Percentiles rank a stretch among this genome's conserved stretches.
Evolutionary conservation across 1,284 basidiomycete genomes (phyloP).

Genomic region (Mrakiaceae sp.): DNA sequence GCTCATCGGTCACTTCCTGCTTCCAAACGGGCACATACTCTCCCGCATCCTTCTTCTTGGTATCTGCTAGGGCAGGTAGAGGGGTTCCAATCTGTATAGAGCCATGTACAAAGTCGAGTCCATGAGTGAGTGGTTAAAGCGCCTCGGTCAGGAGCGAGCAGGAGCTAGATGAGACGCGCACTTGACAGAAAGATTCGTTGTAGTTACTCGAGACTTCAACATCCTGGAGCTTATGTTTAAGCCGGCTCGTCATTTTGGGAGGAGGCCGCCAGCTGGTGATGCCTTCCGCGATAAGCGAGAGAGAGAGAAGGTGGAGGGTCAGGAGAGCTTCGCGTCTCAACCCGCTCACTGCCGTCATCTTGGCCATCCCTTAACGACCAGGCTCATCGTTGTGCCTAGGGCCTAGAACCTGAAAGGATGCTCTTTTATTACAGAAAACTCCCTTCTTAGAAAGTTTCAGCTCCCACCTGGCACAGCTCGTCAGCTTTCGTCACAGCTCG

Average conservation of each 20-base stretch:
- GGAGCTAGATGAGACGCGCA: constrained; percentile 27
- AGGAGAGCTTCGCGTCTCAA: no score
- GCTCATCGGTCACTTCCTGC: constrained; percentile 92
- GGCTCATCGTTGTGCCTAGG: no score
- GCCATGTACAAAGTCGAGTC: constrained; percentile 16
- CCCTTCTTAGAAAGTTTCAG: no score
- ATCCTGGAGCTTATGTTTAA: constrained; percentile 58
- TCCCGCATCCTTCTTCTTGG: constrained; percentile 60
- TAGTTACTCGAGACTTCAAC: constrained; percentile 58
- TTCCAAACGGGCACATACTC: constrained; percentile 97
- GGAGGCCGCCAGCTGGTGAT: not conserved
- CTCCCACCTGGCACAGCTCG: no score
- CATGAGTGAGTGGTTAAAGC: no score
- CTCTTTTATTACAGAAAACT: no score
- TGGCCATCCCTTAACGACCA: no score
- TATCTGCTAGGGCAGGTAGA: constrained; percentile 74
- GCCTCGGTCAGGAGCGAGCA: constrained; percentile 6
- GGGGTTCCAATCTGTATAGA: constrained; percentile 70
- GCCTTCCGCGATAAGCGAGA: not conserved
- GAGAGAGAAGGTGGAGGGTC: not conserved
- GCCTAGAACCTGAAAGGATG: no score
- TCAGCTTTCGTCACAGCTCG: no score
- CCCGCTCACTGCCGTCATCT: no score
- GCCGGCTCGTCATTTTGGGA: constrained; percentile 37
- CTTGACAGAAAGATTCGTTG: constrained; percentile 78